phyloP scores from a whole-genome alignment of 2,329 filamentous ascomycete genomes.

The Orbilia oligospora region DNA sequence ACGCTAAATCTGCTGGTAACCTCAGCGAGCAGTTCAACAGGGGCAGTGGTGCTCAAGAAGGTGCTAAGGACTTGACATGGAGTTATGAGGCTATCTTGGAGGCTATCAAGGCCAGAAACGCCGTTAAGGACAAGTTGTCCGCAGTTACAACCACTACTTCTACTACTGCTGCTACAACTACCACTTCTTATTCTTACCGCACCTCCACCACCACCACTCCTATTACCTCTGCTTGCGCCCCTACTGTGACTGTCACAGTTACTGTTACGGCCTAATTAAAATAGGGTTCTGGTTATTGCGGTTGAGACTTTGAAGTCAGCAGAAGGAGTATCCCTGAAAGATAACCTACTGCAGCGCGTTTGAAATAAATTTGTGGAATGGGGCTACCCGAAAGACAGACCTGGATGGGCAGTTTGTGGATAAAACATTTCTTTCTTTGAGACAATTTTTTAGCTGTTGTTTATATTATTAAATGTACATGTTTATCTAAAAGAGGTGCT shows the following conservation, averaged over 20 bases:
- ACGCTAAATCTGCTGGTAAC: conserved; percentile 66
- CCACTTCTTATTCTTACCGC: background rate
- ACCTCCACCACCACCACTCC: background rate
- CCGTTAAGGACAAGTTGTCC: conserved; percentile 28
- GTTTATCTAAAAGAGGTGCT: background rate
- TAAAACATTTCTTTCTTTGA: background rate
- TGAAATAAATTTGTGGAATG: conserved; percentile 1
- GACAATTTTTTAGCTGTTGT: background rate
- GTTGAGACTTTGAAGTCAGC: background rate
- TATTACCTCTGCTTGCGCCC: conserved; percentile 4
- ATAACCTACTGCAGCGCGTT: background rate
- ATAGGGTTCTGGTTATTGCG: background rate
- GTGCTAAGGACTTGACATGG: conserved; percentile 69
- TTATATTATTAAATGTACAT: conserved; percentile 18
- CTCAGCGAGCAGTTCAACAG: conserved; percentile 69
- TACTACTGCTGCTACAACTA: conserved; percentile 14
- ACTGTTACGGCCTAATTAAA: conserved; percentile 17
- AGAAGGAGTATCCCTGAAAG: background rate
- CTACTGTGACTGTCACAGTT: conserved; percentile 21
- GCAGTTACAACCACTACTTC: conserved; percentile 22
- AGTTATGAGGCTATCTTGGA: conserved; percentile 68
- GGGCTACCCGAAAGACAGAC: conserved; percentile 1
- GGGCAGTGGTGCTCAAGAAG: conserved; percentile 67
- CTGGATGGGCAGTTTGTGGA: background rate
- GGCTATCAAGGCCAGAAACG: conserved; percentile 66